Evolutionary conservation across 208 protist genomes (phyloP), one percentile per base, ranked within the genome.

Genomic region (Trypanosoma cruzi): DNA sequence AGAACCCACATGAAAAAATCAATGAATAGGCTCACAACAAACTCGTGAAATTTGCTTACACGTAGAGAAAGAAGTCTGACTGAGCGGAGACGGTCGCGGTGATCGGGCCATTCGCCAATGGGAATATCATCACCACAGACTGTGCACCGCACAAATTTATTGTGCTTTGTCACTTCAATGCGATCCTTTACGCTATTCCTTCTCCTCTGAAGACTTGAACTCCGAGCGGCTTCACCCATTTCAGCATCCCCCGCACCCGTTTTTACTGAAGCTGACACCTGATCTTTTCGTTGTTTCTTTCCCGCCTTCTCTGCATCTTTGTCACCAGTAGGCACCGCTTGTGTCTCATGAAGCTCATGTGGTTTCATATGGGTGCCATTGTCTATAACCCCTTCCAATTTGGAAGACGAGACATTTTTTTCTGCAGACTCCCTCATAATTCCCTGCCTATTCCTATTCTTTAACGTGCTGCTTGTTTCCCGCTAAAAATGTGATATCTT

Each of bases 1-100:
- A 96, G 62, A 24, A 94, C 56, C 81, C 86, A 94, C 84, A 96
- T 96, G 60, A 93, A 66, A 68, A 95, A 94, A 61, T 86, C 71
- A 26, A 89, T 88, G n/a, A 97, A 71, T 42, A 92, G 53, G 7
- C 68, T 77, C 13, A 90, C 44, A 16, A 92, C 31, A n/a, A 66
- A 64, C 36, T 80, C 66, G 42, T 79, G 76, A 49, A 90, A 81
- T 59, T 64, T 82, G 62, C 77, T 82, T 46, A 95, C 76, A 36
- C 79, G 71, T 13, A 84, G 67, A 4, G 49, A 44, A 13, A 83
- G 79, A 22, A 84, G 48, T 42, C 83, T 75, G 49, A 92, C 84
- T n/a, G 82, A 81, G 20, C 80, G 71, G 48, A 92, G 71, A 24
- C 86, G 73, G 57, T 92, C 87, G 31, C 88, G 81, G 65, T 96